Conservation (phyloP, 2,329 filamentous ascomycete genomes). For the Lecanoromycetidae sp. region DNA sequence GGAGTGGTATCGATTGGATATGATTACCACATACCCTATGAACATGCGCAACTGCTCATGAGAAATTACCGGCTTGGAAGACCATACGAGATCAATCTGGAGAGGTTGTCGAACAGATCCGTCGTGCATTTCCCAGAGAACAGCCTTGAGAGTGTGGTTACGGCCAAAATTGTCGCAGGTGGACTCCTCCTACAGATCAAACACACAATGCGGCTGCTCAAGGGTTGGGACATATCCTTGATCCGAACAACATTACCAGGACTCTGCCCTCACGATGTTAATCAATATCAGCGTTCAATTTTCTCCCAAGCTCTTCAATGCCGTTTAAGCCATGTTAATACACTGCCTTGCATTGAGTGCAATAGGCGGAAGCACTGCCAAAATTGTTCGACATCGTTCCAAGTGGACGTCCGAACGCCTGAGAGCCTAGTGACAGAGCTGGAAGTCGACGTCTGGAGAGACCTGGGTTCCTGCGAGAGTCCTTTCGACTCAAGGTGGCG, state of each 20-base stretch:
- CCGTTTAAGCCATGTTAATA: not conserved
- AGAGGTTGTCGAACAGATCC: not conserved
- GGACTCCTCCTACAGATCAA: not conserved
- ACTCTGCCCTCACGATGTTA: not conserved
- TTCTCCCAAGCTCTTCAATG: not conserved
- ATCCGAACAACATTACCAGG: not conserved
- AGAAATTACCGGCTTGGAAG: not conserved
- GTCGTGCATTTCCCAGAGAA: not conserved
- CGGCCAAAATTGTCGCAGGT: not conserved
- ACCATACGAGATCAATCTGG: not conserved
- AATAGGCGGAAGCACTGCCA: not conserved
- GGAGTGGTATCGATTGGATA: not conserved
- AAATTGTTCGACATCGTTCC: not conserved
- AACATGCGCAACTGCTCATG: not conserved
- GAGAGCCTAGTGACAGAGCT: not conserved
- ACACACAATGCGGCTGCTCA: not conserved
- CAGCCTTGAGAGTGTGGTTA: not conserved
- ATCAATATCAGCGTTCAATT: not conserved
- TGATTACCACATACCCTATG: not conserved
- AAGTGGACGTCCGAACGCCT: not conserved
- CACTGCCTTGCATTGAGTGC: not conserved
- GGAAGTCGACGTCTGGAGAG: not conserved
- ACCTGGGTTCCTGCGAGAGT: not conserved
- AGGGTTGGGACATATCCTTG: not conserved
- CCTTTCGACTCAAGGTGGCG: not conserved